Percentiles rank a stretch among this genome's conserved stretches.
phyloP scores from a whole-genome alignment of 768 basidiomycete genomes.

The Phaeotremella fagi region DNA sequence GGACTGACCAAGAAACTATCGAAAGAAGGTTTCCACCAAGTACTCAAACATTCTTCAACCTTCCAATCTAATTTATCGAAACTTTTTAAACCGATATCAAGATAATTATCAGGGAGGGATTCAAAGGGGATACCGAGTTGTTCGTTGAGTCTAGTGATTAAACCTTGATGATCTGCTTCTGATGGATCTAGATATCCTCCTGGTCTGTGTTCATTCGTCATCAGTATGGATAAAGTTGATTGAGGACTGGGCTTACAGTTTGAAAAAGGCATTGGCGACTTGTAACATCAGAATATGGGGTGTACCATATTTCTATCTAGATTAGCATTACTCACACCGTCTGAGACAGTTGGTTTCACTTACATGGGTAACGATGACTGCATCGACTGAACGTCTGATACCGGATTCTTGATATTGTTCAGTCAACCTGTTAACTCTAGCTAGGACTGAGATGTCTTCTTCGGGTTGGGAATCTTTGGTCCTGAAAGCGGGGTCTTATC shows the following conservation, averaged over 20 bases:
- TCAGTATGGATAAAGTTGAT: not conserved
- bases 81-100: conserved; percentile 1
- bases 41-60: conserved; percentile 90
- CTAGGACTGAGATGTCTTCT: conserved; percentile 93
- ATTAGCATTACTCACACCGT: not conserved
- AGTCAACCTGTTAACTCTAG: conserved; percentile 86
- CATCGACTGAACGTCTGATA: conserved; percentile 89
- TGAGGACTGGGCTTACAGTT: conserved; percentile 62
- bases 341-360: not conserved
- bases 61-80: conserved; percentile 91
- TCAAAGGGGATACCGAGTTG: conserved; percentile 70
- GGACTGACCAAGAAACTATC: conserved; percentile 92
- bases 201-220: conserved; percentile 57
- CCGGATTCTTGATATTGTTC: conserved; percentile 95
- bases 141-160: conserved; percentile 82
- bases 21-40: conserved; percentile 98
- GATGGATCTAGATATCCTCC: conserved; percentile 98
- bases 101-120: conserved; percentile 45
- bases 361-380: conserved; percentile 42
- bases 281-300: conserved; percentile 97
- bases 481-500: not conserved
- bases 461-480: conserved; percentile 78
- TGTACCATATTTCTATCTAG: conserved; percentile 91
- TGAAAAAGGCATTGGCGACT: conserved; percentile 98
- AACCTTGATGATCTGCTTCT: conserved; percentile 85